Conservation (phyloP, 176 grass and related monocot species). For the Metroxylon sagu region DNA sequence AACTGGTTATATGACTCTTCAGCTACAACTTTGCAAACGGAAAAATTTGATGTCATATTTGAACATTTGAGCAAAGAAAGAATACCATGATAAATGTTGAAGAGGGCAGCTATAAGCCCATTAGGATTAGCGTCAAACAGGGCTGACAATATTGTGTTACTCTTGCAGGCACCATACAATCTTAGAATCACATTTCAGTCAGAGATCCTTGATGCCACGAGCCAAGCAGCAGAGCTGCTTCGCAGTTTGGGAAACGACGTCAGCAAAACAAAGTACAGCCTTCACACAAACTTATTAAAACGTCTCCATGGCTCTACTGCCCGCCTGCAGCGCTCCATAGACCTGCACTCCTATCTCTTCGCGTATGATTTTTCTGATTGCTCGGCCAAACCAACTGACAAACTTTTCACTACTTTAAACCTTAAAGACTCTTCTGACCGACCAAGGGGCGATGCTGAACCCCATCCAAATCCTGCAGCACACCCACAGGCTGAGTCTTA, state of each 20-base stretch:
- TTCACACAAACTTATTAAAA: conserved; percentile 27
- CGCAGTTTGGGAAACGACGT: conserved; percentile 27
- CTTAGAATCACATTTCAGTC: conserved; percentile 22
- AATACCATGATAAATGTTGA: no score
- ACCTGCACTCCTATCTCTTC: conserved; percentile 28
- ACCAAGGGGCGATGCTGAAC: no score
- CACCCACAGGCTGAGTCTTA: background rate
- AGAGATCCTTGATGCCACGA: conserved; percentile 32
- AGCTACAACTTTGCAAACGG: no score
- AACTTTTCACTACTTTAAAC: background rate
- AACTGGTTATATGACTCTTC: no score
- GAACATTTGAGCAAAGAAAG: no score
- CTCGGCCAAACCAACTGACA: no score
- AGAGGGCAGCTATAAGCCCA: no score
- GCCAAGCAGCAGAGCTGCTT: conserved; percentile 29
- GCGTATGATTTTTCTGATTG: background rate
- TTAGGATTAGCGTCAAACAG: background rate
- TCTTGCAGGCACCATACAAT: conserved; percentile 27
- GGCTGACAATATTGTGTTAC: background rate
- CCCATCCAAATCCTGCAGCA: no score
- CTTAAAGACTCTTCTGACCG: background rate
- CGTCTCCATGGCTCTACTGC: conserved; percentile 31
- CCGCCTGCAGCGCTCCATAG: conserved; percentile 33
- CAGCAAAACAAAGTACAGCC: conserved; percentile 22
- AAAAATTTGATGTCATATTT: no score